phyloP scores from a whole-genome alignment of 306 rosid species.

The Albizia julibrissin region DNA sequence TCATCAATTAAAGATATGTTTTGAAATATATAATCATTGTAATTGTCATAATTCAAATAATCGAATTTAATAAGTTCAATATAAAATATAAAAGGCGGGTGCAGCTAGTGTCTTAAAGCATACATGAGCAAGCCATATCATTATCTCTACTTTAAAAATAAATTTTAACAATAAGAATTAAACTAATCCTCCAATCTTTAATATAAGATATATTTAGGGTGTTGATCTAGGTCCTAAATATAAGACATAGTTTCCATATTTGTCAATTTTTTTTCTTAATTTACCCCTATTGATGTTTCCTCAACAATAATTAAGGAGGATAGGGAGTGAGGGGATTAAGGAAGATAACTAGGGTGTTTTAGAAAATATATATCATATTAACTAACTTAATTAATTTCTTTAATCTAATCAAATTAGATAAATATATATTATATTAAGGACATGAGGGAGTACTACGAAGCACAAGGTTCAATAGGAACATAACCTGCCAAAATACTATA shows the following conservation, averaged over 20 bases:
- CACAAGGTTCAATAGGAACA: slow-evolving; percentile 29
- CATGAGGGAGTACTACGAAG: background rate
- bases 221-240: too few species aligned
- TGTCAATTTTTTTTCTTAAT: too few species aligned
- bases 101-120: background rate
- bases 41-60: background rate
- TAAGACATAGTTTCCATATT: too few species aligned
- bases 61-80: background rate
- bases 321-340: too few species aligned
- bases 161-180: background rate
- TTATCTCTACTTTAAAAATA: background rate
- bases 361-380: too few species aligned
- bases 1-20: background rate
- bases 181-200: background rate
- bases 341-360: too few species aligned
- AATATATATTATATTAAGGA: too few species aligned
- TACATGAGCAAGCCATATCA: background rate
- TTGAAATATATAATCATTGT: background rate
- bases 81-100: background rate
- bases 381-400: too few species aligned
- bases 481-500: slow-evolving; percentile 88
- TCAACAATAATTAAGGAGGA: too few species aligned
- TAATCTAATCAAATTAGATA: too few species aligned
- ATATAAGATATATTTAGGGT: too few species aligned
- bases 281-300: too few species aligned